Evolutionary conservation across 352 stramenopile species (phyloP).

Genomic region (Phytopythium boreale): DNA sequence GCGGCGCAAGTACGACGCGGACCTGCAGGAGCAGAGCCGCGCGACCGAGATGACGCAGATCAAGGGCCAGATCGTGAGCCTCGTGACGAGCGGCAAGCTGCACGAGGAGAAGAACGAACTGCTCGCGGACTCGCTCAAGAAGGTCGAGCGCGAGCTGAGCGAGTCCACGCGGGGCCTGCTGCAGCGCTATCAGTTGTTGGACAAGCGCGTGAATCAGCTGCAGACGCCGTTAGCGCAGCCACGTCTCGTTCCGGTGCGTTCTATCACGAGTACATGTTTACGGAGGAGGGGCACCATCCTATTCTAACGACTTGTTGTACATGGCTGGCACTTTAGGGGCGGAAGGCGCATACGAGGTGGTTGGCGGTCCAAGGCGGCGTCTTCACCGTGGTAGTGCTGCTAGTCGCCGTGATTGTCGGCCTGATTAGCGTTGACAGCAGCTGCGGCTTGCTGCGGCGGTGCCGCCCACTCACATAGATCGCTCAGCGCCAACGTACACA

Average conservation of each 20-base stretch:
- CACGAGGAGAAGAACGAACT: constrained; percentile 66
- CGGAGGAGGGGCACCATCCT: no score
- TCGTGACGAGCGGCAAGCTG: constrained; percentile 63
- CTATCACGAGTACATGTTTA: neutral
- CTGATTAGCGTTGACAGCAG: constrained; percentile 31
- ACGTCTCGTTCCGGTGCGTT: constrained; percentile 39
- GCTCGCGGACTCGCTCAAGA: constrained; percentile 51
- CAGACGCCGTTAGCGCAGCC: constrained; percentile 40
- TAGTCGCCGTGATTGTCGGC: constrained; percentile 25
- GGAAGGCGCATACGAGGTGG: constrained; percentile 22
- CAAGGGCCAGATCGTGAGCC: constrained; percentile 65
- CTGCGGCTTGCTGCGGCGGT: constrained; percentile 34
- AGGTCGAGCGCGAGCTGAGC: constrained; percentile 58
- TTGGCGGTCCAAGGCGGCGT: constrained; percentile 13
- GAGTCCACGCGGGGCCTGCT: constrained; percentile 50
- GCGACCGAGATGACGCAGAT: constrained; percentile 75
- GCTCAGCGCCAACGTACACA: neutral
- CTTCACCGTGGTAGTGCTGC: constrained; percentile 22
- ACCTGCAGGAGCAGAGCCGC: constrained; percentile 74
- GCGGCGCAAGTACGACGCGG: constrained; percentile 63
- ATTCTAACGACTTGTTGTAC: constrained; percentile 3
- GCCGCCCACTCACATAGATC: constrained; percentile 50
- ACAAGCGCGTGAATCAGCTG: constrained; percentile 59
- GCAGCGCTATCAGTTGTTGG: constrained; percentile 52
- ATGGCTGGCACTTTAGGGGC: no score